Percentiles rank a stretch among this genome's conserved stretches.
Evolutionary conservation across 345 rosid species (phyloP).

Genomic region (Eucalyptus curtisii): DNA sequence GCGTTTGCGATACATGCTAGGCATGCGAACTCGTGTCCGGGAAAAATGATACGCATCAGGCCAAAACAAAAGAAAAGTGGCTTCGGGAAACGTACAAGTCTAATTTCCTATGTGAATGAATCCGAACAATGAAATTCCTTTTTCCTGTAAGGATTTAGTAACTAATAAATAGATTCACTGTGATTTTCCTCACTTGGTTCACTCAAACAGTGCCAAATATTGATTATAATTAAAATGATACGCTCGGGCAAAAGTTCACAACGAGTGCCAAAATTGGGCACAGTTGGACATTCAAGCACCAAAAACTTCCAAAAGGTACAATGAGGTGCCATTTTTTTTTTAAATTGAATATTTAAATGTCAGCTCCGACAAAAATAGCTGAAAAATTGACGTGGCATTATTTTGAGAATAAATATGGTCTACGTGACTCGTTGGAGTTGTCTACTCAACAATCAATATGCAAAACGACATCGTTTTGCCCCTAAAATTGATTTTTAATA

Average conservation of each 20-base stretch:
- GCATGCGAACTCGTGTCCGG: neutral
- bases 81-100: neutral
- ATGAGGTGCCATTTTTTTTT: too few relatives aligned
- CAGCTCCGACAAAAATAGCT: rapidly evolving
- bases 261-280: too few relatives aligned
- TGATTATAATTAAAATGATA: neutral
- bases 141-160: neutral
- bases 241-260: too few relatives aligned
- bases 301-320: too few relatives aligned
- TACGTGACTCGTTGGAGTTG: rapidly evolving
- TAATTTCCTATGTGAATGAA: neutral
- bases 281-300: too few relatives aligned
- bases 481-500: too few relatives aligned
- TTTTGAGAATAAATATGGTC: too few relatives aligned
- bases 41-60: neutral
- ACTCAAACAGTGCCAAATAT: neutral
- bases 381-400: rapidly evolving
- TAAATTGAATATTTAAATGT: too few relatives aligned
- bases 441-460: too few relatives aligned
- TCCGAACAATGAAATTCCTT: neutral
- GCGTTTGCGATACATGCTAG: neutral
- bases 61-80: neutral
- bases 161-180: neutral
- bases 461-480: rapidly evolving
- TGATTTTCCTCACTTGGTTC: neutral